Percentiles rank a stretch among this genome's conserved stretches.
phyloP scores from a whole-genome alignment of 2,329 filamentous ascomycete genomes.

The Alternaria metachromatica region DNA sequence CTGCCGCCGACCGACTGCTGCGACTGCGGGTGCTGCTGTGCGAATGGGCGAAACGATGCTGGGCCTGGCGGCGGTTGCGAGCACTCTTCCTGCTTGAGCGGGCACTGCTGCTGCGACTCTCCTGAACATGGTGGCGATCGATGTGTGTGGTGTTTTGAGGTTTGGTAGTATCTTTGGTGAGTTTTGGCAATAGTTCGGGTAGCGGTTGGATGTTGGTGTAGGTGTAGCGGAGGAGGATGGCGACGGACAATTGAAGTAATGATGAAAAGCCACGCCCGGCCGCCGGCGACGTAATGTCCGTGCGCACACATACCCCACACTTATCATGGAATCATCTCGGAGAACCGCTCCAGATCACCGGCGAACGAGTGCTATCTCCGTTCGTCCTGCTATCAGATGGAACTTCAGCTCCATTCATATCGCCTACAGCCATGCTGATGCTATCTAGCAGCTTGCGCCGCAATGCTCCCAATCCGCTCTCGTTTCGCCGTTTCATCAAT shows the following conservation, averaged over 20 bases:
- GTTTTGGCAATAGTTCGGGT: slow-evolving; percentile 2
- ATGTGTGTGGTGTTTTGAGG: slow-evolving; percentile 20
- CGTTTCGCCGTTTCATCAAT: slow-evolving; percentile 9
- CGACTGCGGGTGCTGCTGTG: slow-evolving; percentile 52
- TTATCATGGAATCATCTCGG: slow-evolving; percentile 20
- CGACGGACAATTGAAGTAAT: slow-evolving; percentile 27
- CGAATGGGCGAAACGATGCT: slow-evolving; percentile 56
- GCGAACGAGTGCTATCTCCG: neutral
- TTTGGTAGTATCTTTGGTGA: neutral
- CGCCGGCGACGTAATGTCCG: slow-evolving; percentile 32
- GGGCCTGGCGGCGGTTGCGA: slow-evolving; percentile 58
- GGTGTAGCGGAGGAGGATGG: slow-evolving; percentile 31
- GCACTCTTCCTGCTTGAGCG: slow-evolving; percentile 59
- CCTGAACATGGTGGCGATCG: slow-evolving; percentile 60
- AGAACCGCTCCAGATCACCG: slow-evolving; percentile 22
- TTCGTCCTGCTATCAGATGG: slow-evolving; percentile 28
- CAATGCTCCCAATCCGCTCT: neutral
- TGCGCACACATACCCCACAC: slow-evolving; percentile 31
- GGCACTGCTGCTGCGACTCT: slow-evolving; percentile 62
- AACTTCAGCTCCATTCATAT: slow-evolving; percentile 2
- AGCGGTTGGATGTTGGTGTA: slow-evolving; percentile 24
- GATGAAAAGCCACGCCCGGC: slow-evolving; percentile 21
- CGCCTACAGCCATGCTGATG: neutral
- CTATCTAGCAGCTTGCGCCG: neutral
- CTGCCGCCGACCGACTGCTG: slow-evolving; percentile 52